phyloP scores from a whole-genome alignment of 2,329 filamentous ascomycete genomes.

The Grosmannia huntii region DNA sequence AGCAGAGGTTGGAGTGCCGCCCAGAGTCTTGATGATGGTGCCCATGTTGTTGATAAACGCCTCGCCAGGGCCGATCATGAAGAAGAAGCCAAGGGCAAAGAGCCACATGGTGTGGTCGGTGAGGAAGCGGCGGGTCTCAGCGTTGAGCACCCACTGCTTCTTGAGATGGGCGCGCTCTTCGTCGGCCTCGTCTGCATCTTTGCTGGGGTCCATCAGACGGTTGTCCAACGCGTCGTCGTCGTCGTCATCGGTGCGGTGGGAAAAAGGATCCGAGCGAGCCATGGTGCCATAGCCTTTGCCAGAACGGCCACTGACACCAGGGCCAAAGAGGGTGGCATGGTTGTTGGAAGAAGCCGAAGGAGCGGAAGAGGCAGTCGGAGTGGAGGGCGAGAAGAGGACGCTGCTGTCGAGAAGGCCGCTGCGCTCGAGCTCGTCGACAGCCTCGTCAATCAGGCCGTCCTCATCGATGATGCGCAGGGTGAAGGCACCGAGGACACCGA shows the following conservation, averaged over 20 bases:
- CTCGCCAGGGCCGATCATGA: slow-evolving; percentile 90
- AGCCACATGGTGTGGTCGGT: slow-evolving; percentile 92
- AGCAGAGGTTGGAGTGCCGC: slow-evolving; percentile 40
- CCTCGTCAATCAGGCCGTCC: slow-evolving; percentile 76
- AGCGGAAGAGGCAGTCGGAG: slow-evolving; percentile 16
- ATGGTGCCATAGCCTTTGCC: slow-evolving; percentile 10
- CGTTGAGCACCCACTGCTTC: slow-evolving; percentile 85
- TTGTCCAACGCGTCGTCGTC: slow-evolving; percentile 7
- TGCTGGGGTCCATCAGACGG: slow-evolving; percentile 10
- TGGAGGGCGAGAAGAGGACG: slow-evolving; percentile 52
- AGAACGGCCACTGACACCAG: slow-evolving; percentile 3
- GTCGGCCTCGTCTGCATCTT: slow-evolving; percentile 9
- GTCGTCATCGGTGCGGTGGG: not conserved
- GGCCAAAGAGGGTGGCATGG: slow-evolving; percentile 7
- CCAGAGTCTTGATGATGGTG: slow-evolving; percentile 69
- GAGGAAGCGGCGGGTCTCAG: slow-evolving; percentile 76
- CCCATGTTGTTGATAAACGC: slow-evolving; percentile 97
- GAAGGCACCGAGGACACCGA: slow-evolving; percentile 63
- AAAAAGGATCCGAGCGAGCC: slow-evolving; percentile 5
- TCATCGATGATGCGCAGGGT: slow-evolving; percentile 70
- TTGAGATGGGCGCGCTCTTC: slow-evolving; percentile 41
- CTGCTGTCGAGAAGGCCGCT: slow-evolving; percentile 72
- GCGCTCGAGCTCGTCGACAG: slow-evolving; percentile 79
- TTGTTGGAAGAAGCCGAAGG: not conserved
- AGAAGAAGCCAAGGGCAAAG: slow-evolving; percentile 79